A percentile compares a stretch with the other conserved stretches of the same genome.
Conservation (phyloP, 192 early-diverging fungal species). For the Polychytrium aggregatum region DNA sequence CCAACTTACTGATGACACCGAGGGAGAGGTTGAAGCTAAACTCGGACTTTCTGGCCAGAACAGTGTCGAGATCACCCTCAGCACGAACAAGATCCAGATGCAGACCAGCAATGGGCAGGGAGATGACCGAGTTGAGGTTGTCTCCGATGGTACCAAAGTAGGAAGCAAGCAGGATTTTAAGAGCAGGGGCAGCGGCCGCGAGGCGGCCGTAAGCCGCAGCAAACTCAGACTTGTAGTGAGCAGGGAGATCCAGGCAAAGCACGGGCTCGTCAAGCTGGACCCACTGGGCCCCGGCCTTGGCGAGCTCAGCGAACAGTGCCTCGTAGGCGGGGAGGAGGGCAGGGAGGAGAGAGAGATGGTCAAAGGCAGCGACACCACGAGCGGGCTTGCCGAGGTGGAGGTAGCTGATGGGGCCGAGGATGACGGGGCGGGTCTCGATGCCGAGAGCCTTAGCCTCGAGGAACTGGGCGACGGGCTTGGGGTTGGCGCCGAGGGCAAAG, state of each 20-base stretch:
- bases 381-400: conserved; percentile 75
- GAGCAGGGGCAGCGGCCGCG: conserved; percentile 25
- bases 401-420: conserved; percentile 87
- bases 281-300: conserved; percentile 65
- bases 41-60: no score
- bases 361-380: conserved; percentile 49
- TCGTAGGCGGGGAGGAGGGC: conserved; percentile 72
- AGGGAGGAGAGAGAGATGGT: conserved; percentile 64
- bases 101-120: conserved; percentile 70
- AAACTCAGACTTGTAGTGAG: conserved; percentile 39
- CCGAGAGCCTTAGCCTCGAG: conserved; percentile 85
- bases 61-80: conserved; percentile 63
- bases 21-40: no score
- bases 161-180: conserved; percentile 75
- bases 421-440: conserved; percentile 81
- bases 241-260: conserved; percentile 51
- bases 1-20: conserved; percentile 85
- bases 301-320: conserved; percentile 62
- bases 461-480: conserved; percentile 75
- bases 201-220: conserved; percentile 53
- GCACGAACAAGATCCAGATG: conserved; percentile 88
- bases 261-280: conserved; percentile 80
- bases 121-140: conserved; percentile 57
- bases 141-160: conserved; percentile 82
- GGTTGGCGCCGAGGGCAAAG: conserved; percentile 52